These are phyloP conservation scores for Pyrus communis DNA, from an alignment of 306 rosid species.

Conservation along the genomic window DNA sequence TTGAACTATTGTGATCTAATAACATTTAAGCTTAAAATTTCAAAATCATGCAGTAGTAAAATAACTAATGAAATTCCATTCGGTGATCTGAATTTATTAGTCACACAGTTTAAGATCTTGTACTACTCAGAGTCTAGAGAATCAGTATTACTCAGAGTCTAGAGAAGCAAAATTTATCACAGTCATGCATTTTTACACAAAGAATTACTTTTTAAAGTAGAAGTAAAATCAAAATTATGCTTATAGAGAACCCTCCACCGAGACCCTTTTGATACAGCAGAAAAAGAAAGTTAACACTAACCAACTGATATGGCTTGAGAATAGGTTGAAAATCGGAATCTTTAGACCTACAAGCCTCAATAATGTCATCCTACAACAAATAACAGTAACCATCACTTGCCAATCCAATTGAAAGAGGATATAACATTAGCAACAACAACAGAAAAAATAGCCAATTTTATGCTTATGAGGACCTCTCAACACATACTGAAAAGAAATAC, in stretches of 20 bases:
- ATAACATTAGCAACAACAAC: neutral
- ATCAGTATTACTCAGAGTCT: neutral
- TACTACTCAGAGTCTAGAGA: neutral
- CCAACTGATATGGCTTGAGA: slow-evolving; percentile 87
- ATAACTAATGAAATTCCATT: neutral
- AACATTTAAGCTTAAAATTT: neutral
- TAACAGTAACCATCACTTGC: neutral
- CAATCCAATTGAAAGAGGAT: neutral
- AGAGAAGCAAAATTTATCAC: neutral
- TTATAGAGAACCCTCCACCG: slow-evolving; percentile 58
- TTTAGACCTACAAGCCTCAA: slow-evolving; percentile 66
- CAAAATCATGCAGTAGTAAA: neutral
- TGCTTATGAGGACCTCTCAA: too few species aligned
- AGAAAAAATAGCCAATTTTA: too few species aligned
- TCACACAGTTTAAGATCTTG: neutral
- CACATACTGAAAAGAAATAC: too few species aligned
- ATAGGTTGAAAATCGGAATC: slow-evolving; percentile 83
- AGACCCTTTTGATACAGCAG: slow-evolving; percentile 69
- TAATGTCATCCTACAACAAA: slow-evolving; percentile 61
- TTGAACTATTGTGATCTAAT: neutral
- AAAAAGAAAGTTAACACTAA: slow-evolving; percentile 90
- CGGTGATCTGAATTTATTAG: neutral
- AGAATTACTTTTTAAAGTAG: neutral
- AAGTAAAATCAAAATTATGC: neutral
- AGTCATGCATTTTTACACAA: neutral